These are phyloP conservation scores for Bathelium albidoporum DNA, from an alignment of 495 filamentous ascomycete genomes.

Conservation along the genomic window DNA sequence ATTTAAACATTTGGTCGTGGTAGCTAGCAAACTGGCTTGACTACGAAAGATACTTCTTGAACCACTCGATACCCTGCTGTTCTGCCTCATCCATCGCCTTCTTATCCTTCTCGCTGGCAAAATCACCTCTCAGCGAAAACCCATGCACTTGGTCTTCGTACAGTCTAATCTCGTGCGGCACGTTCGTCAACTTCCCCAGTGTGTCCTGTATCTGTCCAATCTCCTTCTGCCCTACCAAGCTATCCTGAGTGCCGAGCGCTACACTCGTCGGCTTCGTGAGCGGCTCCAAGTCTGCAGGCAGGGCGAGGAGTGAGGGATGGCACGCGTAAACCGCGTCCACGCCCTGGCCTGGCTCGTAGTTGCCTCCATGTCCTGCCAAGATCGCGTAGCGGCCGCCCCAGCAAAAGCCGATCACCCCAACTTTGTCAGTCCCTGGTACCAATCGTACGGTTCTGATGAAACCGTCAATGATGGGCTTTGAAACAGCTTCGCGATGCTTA, in stretches of 20 bases:
- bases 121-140: conserved; percentile 36
- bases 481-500: conserved; percentile 24
- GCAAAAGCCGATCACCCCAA: conserved; percentile 28
- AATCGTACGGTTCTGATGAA: conserved; percentile 23
- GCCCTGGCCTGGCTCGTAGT: conserved; percentile 8
- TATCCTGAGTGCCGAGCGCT: conserved; percentile 24
- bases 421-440: conserved; percentile 26
- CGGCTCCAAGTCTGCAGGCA: conserved; percentile 24
- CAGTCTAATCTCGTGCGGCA: conserved; percentile 30
- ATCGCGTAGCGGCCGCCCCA: conserved; percentile 29
- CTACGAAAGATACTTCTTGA: conserved; percentile 24
- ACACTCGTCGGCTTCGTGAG: conserved; percentile 21
- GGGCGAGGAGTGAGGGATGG: conserved; percentile 24
- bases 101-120: conserved; percentile 36
- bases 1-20: too few relatives aligned
- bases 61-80: conserved; percentile 37
- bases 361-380: conserved; percentile 12
- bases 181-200: conserved; percentile 25
- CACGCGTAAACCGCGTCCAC: conserved; percentile 25
- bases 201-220: conserved; percentile 24
- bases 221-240: conserved; percentile 20
- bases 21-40: too few relatives aligned
- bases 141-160: conserved; percentile 39
- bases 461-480: conserved; percentile 23
- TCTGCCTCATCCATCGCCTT: conserved; percentile 37